A percentile compares a stretch with the other conserved stretches of the same genome.
Evolutionary conservation across 2,329 filamentous ascomycete genomes (phyloP).

Genomic region (Orbilia javanica): DNA sequence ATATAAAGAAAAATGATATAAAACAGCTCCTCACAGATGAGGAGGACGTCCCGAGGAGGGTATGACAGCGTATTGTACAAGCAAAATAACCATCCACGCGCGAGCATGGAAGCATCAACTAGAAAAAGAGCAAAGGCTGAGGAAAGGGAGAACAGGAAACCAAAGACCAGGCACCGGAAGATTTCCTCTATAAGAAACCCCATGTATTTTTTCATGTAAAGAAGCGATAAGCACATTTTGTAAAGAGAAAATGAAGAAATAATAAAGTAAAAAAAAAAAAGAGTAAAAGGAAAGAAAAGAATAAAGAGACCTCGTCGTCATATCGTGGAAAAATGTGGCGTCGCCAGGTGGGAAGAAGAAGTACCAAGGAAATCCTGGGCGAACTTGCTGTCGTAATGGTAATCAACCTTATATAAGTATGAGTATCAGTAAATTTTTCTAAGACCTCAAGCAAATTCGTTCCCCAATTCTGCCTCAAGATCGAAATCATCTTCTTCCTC

Average conservation of each 20-base stretch:
- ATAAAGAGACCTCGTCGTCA: not conserved
- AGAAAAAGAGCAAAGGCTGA: constrained; percentile 3
- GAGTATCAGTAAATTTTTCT: not conserved
- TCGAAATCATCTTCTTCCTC: constrained; percentile 55
- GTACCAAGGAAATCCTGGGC: not conserved
- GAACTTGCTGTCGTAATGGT: not conserved
- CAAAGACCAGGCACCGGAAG: constrained; percentile 20
- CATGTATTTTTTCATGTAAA: constrained; percentile 21
- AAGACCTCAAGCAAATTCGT: constrained; percentile 53
- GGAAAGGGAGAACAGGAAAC: not conserved
- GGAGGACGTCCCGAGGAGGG: not conserved
- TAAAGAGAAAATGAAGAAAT: not conserved
- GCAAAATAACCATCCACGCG: constrained; percentile 24
- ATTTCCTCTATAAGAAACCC: constrained; percentile 38
- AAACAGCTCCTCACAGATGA: constrained; percentile 18
- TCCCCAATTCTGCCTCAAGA: constrained; percentile 50
- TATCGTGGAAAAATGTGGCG: not conserved
- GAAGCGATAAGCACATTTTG: constrained; percentile 18
- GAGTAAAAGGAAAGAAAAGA: no score
- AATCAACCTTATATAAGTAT: no score
- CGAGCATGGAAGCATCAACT: constrained; percentile 4
- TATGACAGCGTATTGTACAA: constrained; percentile 48
- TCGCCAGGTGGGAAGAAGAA: not conserved
- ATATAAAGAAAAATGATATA: constrained; percentile 39
- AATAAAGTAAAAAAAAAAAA: not conserved